phyloP scores from a whole-genome alignment of 805 yeast genomes.

The Candida corydali region DNA sequence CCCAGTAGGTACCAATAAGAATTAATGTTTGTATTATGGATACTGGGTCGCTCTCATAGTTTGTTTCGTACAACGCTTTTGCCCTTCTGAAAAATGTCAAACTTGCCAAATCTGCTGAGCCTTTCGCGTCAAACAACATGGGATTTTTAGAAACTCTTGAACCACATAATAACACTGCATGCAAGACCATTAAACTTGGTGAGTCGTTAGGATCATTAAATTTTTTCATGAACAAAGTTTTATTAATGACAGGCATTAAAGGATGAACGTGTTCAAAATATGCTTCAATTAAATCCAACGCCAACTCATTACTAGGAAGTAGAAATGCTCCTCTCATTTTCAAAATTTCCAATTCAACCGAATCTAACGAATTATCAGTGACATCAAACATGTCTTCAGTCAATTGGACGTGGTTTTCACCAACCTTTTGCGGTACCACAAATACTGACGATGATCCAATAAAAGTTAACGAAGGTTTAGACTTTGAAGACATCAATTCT shows the following conservation, averaged over 20 bases:
- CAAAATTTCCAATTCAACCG: constrained; percentile 62
- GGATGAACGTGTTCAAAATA: constrained; percentile 69
- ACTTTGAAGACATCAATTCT: constrained; percentile 23
- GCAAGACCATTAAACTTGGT: constrained; percentile 62
- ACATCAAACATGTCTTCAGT: constrained; percentile 37
- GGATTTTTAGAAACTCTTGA: constrained; percentile 57
- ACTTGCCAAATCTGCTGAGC: constrained; percentile 49
- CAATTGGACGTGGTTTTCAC: constrained; percentile 46
- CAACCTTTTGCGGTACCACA: constrained; percentile 41
- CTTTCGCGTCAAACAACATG: constrained; percentile 44
- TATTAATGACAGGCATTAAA: constrained; percentile 61
- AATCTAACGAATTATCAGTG: constrained; percentile 37
- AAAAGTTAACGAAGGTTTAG: constrained; percentile 38
- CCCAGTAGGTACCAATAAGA: constrained; percentile 68
- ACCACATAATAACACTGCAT: constrained; percentile 67
- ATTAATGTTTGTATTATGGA: constrained; percentile 58
- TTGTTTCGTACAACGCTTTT: constrained; percentile 68
- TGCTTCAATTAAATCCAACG: constrained; percentile 55
- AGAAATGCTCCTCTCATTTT: constrained; percentile 66
- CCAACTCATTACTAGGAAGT: constrained; percentile 56
- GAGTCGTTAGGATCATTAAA: constrained; percentile 53
- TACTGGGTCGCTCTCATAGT: constrained; percentile 62
- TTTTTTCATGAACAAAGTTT: constrained; percentile 54
- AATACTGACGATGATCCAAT: constrained; percentile 53
- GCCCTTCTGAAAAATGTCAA: constrained; percentile 62